phyloP scores from a whole-genome alignment of 2,329 filamentous ascomycete species.

The Cryphonectria parasitica region DNA sequence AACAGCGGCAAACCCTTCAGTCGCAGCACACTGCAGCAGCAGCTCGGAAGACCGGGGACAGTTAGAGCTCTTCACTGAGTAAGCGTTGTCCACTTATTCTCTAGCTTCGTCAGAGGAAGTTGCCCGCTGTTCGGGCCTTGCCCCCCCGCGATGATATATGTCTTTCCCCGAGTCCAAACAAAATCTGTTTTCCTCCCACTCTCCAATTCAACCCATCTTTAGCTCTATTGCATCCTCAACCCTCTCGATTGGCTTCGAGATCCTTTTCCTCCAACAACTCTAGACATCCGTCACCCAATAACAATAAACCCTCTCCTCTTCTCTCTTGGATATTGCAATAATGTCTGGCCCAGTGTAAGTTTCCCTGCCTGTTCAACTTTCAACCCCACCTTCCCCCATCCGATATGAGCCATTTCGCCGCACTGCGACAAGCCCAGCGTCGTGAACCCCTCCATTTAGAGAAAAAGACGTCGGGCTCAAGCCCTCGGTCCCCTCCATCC shows the following conservation, averaged over 20 bases:
- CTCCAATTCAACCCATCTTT: slow-evolving; percentile 21
- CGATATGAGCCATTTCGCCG: slow-evolving; percentile 34
- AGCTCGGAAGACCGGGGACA: slow-evolving; percentile 16
- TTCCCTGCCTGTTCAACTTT: slow-evolving; percentile 23
- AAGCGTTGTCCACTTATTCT: slow-evolving; percentile 7
- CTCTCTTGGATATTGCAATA: slow-evolving; percentile 43
- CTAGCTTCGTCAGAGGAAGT: slow-evolving; percentile 26
- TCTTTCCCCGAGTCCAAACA: slow-evolving; percentile 26
- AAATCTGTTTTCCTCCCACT: slow-evolving; percentile 28
- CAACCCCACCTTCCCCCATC: slow-evolving; percentile 39
- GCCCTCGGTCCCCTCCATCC: neutral
- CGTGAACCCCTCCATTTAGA: slow-evolving; percentile 26
- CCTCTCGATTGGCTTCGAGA: slow-evolving; percentile 26
- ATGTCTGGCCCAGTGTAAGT: slow-evolving; percentile 74
- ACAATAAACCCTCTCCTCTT: slow-evolving; percentile 24
- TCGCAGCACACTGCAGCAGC: neutral
- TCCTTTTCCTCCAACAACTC: slow-evolving; percentile 11
- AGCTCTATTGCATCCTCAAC: slow-evolving; percentile 14
- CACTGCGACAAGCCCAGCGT: slow-evolving; percentile 30
- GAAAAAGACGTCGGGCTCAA: neutral
- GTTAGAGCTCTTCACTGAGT: slow-evolving; percentile 10
- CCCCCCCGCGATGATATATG: slow-evolving; percentile 22
- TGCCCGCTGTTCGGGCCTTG: slow-evolving; percentile 22
- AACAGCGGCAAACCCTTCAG: neutral
- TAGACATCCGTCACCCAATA: slow-evolving; percentile 18